Base-by-base conservation (phyloP, 352 stramenopile species). In the Phytophthora kernoviae region DNA sequence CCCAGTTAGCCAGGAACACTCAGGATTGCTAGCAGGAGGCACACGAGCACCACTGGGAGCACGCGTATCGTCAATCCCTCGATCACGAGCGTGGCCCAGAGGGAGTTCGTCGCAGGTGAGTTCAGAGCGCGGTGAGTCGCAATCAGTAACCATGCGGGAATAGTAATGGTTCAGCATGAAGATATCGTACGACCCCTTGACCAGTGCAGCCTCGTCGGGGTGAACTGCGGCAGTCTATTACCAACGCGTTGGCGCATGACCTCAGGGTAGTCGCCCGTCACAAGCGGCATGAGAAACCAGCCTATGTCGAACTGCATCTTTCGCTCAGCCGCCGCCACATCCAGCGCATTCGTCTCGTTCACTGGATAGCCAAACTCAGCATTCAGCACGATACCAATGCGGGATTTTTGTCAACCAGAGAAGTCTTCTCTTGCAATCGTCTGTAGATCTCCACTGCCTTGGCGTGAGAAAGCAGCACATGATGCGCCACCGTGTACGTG, bases 131-230 rank as follows among this genome's bases (percentile, higher is more conserved):
- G 63, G 34, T 15, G 59, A 74, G 6, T 54, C 44, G 53, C 76
- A 89, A 64, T 91, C 70, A 0, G 73, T 79, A 4, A 88, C 85
- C 2, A 68, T 33, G 21, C 73, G 73, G 8, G 79, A 77, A 36
- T 69, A 70, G 71, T 98, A 98, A 62, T 98, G 87, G 72, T 98
- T 99, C 7, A 99, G 65, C 51, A 97, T 97, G 51, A 99, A 88
- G 41, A 98, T 93, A 63, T 99, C 96, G 56, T 86, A 87, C 39
- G 88, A 97, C 18, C 78, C 84, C 41, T 84, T 82, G 14, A 99
- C 54, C 1, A 91, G 36, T 32, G 71, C 73, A 14, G 81, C 53
- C 55, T 98, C 77, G 6, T 90, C 69, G 52, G 4, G 30, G 88
- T 96, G 63, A 99, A 98, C 33, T 47, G 41, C 2, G 94, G 94